Evolutionary conservation across 2,329 filamentous ascomycete species (phyloP).

Genomic region (Westerdykella ornata): DNA sequence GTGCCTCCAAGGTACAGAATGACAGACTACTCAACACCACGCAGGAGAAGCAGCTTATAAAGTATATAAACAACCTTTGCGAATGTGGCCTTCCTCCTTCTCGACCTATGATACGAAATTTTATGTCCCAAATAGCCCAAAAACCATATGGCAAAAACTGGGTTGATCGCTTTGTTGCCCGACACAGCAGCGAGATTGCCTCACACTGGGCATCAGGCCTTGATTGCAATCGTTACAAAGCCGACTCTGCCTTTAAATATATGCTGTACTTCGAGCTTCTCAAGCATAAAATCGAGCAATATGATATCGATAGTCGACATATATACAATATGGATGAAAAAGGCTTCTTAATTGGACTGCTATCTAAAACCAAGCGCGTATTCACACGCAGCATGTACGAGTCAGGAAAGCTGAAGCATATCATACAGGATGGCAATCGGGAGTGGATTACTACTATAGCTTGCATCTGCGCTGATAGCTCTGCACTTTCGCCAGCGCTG

Average conservation of each 20-base stretch:
- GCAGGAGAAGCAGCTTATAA: slow-evolving; percentile 12
- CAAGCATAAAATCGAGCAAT: neutral
- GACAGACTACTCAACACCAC: slow-evolving; percentile 1
- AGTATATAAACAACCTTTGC: slow-evolving; percentile 12
- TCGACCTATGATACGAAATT: slow-evolving; percentile 10
- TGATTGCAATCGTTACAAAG: slow-evolving; percentile 12
- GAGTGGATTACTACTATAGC: slow-evolving; percentile 2
- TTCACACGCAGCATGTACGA: neutral
- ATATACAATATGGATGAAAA: slow-evolving; percentile 1
- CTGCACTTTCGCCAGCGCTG: slow-evolving; percentile 4
- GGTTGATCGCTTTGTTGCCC: slow-evolving; percentile 12
- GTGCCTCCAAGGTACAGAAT: neutral
- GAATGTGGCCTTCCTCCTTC: slow-evolving; percentile 11
- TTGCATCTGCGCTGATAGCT: slow-evolving; percentile 2
- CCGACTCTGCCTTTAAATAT: slow-evolving; percentile 14
- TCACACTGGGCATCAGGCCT: slow-evolving; percentile 11
- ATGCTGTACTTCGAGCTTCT: slow-evolving; percentile 10
- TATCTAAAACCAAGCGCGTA: slow-evolving; percentile 3
- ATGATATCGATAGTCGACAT: neutral
- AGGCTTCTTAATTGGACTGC: slow-evolving; percentile 1
- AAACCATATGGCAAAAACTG: slow-evolving; percentile 8
- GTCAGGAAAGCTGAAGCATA: neutral
- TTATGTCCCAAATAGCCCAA: slow-evolving; percentile 9
- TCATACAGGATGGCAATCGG: neutral
- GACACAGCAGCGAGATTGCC: slow-evolving; percentile 6